Evolutionary conservation across 371 early-diverging fungal species (phyloP), one percentile per base, ranked within the genome.

Genomic region (Lichtheimia corymbifera): DNA sequence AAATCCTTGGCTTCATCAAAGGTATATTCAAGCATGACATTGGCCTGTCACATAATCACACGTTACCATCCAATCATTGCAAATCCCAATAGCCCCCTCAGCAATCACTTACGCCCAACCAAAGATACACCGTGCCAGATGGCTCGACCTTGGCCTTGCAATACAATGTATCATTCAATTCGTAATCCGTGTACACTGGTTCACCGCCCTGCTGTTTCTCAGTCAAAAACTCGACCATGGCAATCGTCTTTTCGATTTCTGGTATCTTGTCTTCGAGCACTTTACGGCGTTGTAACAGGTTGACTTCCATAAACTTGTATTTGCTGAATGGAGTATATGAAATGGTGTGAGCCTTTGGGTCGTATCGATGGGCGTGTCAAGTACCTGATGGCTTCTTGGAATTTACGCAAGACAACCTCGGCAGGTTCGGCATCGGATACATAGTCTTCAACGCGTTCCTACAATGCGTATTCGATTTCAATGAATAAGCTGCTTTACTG

Each of bases 261-360:
- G 97, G 98, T 22, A 97, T 89, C 83, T 97, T 98, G 51, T 86
- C 81, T 64, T 94, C 93, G 22, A 98, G 82, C 41, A 87, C 84
- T 54, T 84, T 81, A 68, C 91, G 88, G 64, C 93, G 90, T 64
- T 92, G 92, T 28, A 91, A 72, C 70, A 91, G 83, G 67, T 91
- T 93, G 67, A 83, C 74, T 74, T 98, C 97, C 98, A 98, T 98
- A 74, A 93, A 96, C 72, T 91, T 91, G 86, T 97, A 98, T 73
- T 98, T 98, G 60, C 97, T 97, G 66, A 13, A 27, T 3, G 6
- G 43, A 11, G 50, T 18, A 27, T 50, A 50, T 28, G 15, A 30
- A 28, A 40, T 12, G 17, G 25, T 30, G n/a, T 20, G 40, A 9
- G 20, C 24, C 27, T 49, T n/a, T 28, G 11, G 12, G 22, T 11